Evolutionary conservation across 208 protist genomes (phyloP), one percentile per base, ranked within the genome.

Genomic region (Spongospora subterranea): DNA sequence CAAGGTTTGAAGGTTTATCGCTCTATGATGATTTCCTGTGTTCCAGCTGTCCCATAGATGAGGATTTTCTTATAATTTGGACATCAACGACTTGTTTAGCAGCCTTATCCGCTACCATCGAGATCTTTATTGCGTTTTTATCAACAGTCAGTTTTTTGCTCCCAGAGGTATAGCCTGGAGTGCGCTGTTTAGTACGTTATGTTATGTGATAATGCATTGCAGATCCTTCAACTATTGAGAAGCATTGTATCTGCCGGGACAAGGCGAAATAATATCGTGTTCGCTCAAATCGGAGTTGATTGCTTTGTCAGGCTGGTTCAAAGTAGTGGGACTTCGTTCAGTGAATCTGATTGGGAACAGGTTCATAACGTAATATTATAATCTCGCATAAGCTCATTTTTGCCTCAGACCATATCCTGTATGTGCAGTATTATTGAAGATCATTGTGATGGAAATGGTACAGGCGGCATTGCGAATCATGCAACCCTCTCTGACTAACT

Each of bases 221-320:
- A 60, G 50, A 24, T 60, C 24, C n/a, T 82, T 6, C 17, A 6
- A 45, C 71, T 82, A 45, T 35, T 82, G 71, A 45, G 35, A 35
- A 43, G 35, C n/a, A n/a, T 82, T 43, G 35, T 43, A 6, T 39
- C 13, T 6, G 71, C 71, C 40, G 71, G 71, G 6, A 45, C 71
- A 20, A 6, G 71, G 35, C 71, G 71, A 6, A 6, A 82, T 43
- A 35, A 43, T 82, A 43, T 35, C 6, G n/a, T 6, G 6, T 43
- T 82, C 40, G 71, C 17, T 82, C 35, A 82, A n/a, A 82, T 82
- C 35, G 71, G 71, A 6, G 35, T 82, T n/a, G 40, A 82, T 35
- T 35, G 71, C 13, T 43, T 82, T 6, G 71, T 82, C n/a, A 13
- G 6, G 17, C n/a, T 82, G 35, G 11, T 82, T 13, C 6, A 43